Evolutionary conservation across 208 protist genomes (phyloP).

Genomic region (Balamuthia mandrillaris): DNA sequence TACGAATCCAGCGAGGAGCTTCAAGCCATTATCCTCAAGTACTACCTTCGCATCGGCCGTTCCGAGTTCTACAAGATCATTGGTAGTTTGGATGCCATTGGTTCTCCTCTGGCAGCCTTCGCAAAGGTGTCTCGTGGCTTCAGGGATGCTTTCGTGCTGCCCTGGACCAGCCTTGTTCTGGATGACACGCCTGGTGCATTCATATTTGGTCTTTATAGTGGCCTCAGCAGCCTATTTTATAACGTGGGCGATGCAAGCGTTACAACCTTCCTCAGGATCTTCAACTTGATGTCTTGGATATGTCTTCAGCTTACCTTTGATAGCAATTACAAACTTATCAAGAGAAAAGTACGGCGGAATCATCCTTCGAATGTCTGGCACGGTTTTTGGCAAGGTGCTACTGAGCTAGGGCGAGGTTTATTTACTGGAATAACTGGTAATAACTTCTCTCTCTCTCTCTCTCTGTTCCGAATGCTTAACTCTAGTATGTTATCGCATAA

Average conservation of each 20-base stretch:
- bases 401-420: background rate
- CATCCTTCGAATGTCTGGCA: slow-evolving; percentile 1
- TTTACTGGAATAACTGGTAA: background rate
- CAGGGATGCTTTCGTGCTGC: background rate
- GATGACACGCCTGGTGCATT: slow-evolving; percentile 23
- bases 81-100: slow-evolving; percentile 2
- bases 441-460: background rate
- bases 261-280: background rate
- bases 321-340: background rate
- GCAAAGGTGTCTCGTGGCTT: background rate
- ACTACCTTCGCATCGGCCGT: background rate
- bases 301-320: slow-evolving; percentile 22
- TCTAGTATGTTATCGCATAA: no score
- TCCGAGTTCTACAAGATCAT: background rate
- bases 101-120: background rate
- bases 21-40: background rate
- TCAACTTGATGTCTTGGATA: background rate
- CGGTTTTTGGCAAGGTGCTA: background rate
- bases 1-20: slow-evolving; percentile 1
- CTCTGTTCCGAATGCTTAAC: background rate
- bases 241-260: background rate
- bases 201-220: background rate
- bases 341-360: background rate
- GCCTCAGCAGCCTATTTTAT: background rate
- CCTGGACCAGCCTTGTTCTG: background rate